Base-by-base conservation (phyloP, 352 stramenopile genomes). In the Phytopythium chamaehyphon region DNA sequence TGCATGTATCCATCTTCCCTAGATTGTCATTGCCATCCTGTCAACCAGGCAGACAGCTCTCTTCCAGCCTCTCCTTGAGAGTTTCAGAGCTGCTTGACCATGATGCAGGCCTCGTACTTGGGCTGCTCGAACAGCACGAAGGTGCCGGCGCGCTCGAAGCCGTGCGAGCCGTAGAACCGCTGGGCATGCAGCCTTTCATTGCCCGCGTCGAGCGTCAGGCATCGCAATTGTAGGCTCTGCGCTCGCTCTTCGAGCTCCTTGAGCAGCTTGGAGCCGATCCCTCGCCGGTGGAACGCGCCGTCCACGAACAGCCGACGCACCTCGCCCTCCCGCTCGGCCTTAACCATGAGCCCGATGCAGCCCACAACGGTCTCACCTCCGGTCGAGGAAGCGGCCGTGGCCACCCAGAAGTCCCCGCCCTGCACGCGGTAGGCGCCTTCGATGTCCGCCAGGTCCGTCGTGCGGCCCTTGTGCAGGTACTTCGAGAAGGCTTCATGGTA, bases 341-440 rank as follows among this genome's bases (percentile, higher is more conserved):
- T 37, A 16, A 56, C 49, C 26, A 62, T 54, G 15, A 66, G 43
- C 2, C 58, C 62, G 35, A 60, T 47, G 49, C 57, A 63, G 22
- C 57, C 62, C 28, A 69, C 62, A 8, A 66, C 33, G 14, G 49
- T 44, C 31, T 24, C 57, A 3, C 16, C 6, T 5, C 19, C 47
- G 33, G 6, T 22, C 6, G 33, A 28, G 21, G n/a, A 19, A 10
- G 28, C 5, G 28, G 19, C 31, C 19, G 47, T 53, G 12, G 47
- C 47, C 31, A 66, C 62, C 62, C 62, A 70, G 31, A 70, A 70
- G 42, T 70, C 61, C 6, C 61, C 62, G 11, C 62, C 62, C 2
- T 23, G 31, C 19, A 16, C 15, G 14, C 61, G 40, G 55, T 61
- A 70, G 6, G 36, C 14, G n/a, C 50, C 40, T 6, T 58, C 31